A percentile compares a stretch with the other conserved stretches of the same genome.
Evolutionary conservation across 805 yeast species (phyloP).

Genomic region (Isabelozyma gotoi): DNA sequence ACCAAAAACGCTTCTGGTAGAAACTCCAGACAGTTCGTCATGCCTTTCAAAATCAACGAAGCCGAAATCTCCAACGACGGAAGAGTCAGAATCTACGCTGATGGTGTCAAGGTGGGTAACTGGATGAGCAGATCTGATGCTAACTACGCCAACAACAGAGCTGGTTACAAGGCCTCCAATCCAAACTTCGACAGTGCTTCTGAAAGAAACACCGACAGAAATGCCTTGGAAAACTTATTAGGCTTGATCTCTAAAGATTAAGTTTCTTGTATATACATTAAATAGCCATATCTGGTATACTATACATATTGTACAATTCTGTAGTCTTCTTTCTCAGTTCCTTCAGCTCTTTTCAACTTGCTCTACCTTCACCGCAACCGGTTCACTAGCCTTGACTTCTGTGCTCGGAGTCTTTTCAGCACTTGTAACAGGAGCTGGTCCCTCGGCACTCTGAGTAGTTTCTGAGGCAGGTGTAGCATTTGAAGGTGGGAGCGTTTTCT

Average conservation of each 20-base stretch:
- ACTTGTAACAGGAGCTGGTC: too few species aligned
- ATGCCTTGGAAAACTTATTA: constrained; percentile 23
- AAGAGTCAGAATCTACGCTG: constrained; percentile 35
- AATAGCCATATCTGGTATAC: too few species aligned
- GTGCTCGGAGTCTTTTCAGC: too few species aligned
- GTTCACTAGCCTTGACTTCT: too few species aligned
- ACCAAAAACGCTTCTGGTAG: constrained; percentile 39
- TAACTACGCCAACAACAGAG: constrained; percentile 16
- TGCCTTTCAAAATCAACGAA: constrained; percentile 41
- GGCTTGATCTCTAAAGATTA: constrained; percentile 15
- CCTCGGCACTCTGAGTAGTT: too few species aligned
- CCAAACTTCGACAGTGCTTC: constrained; percentile 30
- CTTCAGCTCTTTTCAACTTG: too few species aligned
- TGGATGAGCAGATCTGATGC: constrained; percentile 34
- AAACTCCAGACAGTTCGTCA: constrained; percentile 41
- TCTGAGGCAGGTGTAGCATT: too few species aligned
- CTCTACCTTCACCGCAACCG: too few species aligned
- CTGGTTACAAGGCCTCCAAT: constrained; percentile 29
- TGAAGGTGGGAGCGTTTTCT: too few species aligned
- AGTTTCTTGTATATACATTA: neutral
- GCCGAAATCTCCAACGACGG: constrained; percentile 40
- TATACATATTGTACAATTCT: constrained; percentile 8
- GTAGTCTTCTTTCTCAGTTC: neutral
- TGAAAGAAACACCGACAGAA: constrained; percentile 34
- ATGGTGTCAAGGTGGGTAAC: constrained; percentile 39